phyloP scores from a whole-genome alignment of 2,329 filamentous ascomycete species.

The Lecanicillium sp. region DNA sequence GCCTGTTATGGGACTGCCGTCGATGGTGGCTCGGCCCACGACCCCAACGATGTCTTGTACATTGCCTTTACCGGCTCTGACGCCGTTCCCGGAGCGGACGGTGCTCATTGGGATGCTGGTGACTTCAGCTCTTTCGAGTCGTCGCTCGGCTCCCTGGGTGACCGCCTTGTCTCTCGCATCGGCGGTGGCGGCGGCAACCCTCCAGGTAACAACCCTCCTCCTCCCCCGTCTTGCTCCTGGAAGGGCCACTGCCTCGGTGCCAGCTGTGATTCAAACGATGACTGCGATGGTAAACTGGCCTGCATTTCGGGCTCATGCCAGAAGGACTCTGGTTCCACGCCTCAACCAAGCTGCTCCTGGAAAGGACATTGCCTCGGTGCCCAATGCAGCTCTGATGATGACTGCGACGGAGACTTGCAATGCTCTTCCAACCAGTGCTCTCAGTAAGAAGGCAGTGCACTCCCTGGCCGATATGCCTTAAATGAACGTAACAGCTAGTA shows the following conservation, averaged over 20 bases:
- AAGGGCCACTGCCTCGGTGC: slow-evolving; percentile 14
- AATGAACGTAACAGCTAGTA: too few species aligned
- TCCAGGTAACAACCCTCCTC: neutral
- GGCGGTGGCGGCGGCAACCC: neutral
- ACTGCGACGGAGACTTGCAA: slow-evolving; percentile 13
- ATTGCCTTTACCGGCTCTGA: slow-evolving; percentile 49
- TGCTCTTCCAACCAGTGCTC: neutral
- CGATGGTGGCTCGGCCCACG: slow-evolving; percentile 37
- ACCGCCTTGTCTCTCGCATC: slow-evolving; percentile 28
- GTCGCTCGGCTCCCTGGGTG: slow-evolving; percentile 40
- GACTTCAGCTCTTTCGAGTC: slow-evolving; percentile 40
- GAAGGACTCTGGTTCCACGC: too few species aligned
- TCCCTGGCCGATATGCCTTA: too few species aligned
- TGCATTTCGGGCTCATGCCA: neutral
- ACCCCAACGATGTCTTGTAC: slow-evolving; percentile 52
- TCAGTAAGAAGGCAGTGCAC: too few species aligned
- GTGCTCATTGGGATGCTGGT: slow-evolving; percentile 46
- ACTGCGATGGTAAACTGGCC: slow-evolving; percentile 13
- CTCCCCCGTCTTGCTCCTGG: slow-evolving; percentile 6
- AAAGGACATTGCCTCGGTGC: slow-evolving; percentile 14
- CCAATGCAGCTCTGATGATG: slow-evolving; percentile 11
- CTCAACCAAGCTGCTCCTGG: slow-evolving; percentile 10
- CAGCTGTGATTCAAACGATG: slow-evolving; percentile 11
- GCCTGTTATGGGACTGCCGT: slow-evolving; percentile 44
- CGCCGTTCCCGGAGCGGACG: slow-evolving; percentile 46